phyloP scores from a whole-genome alignment of 805 yeast species.

The Hanseniaspora guilliermondii region DNA sequence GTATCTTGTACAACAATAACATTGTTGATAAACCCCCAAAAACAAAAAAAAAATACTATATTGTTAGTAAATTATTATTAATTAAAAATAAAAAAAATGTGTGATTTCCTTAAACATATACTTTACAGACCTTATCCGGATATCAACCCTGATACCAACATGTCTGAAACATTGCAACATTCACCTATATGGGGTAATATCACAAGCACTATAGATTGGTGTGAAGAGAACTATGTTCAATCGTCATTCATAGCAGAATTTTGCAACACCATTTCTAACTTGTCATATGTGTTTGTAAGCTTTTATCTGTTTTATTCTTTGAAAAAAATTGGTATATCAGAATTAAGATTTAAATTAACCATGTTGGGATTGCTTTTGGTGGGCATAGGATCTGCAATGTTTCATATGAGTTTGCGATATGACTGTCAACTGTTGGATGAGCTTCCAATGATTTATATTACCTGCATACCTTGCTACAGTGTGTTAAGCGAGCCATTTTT shows the following conservation, averaged over 20 bases:
- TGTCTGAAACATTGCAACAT: slow-evolving; percentile 40
- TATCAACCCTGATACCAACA: neutral
- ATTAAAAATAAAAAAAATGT: neutral
- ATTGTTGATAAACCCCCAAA: neutral
- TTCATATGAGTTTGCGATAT: slow-evolving; percentile 89
- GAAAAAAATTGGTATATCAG: slow-evolving; percentile 34
- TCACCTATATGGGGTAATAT: slow-evolving; percentile 62
- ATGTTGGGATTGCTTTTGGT: slow-evolving; percentile 76
- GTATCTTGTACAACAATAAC: too few relatives aligned
- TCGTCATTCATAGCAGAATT: slow-evolving; percentile 80
- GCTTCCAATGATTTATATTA: slow-evolving; percentile 95
- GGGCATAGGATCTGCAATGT: slow-evolving; percentile 88
- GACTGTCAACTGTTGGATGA: slow-evolving; percentile 88
- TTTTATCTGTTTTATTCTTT: slow-evolving; percentile 52
- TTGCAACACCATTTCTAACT: slow-evolving; percentile 73
- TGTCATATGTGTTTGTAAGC: slow-evolving; percentile 44
- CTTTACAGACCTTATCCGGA: slow-evolving; percentile 6
- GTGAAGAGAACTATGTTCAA: slow-evolving; percentile 91
- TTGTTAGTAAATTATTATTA: too few relatives aligned
- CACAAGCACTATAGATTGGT: slow-evolving; percentile 97
- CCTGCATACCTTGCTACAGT: slow-evolving; percentile 87
- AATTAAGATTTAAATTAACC: slow-evolving; percentile 55
- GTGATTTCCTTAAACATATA: neutral
- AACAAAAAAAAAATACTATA: neutral
- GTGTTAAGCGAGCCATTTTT: slow-evolving; percentile 50